Evolutionary conservation across 352 stramenopile genomes (phyloP).

Genomic region (Phytophthora capsici): DNA sequence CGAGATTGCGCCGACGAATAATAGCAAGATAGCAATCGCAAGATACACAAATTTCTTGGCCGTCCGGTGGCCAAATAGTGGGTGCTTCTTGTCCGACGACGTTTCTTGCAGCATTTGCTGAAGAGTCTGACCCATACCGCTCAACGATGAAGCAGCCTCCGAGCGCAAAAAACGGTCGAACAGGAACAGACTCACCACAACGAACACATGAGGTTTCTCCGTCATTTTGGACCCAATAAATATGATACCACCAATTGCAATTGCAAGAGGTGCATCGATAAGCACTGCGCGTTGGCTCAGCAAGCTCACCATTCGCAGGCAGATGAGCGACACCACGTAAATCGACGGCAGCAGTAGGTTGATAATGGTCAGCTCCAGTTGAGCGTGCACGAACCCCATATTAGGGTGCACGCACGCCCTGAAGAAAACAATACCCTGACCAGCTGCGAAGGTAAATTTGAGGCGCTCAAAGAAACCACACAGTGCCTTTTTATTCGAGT

Average conservation of each 20-base stretch:
- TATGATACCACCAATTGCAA: constrained; percentile 56
- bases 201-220: constrained; percentile 75
- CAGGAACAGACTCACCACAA: constrained; percentile 79
- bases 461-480: constrained; percentile 76
- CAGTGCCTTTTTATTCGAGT: constrained; percentile 72
- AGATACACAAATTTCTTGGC: constrained; percentile 76
- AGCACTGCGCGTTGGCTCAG: constrained; percentile 55
- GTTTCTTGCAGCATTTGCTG: constrained; percentile 76
- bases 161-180: constrained; percentile 76
- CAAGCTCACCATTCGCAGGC: constrained; percentile 73
- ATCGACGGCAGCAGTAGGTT: constrained; percentile 87
- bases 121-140: constrained; percentile 56
- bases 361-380: constrained; percentile 90
- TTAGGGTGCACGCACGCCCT: constrained; percentile 78
- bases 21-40: constrained; percentile 61
- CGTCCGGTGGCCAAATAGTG: constrained; percentile 57
- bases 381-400: constrained; percentile 89
- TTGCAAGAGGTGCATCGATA: constrained; percentile 60
- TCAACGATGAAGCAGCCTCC: constrained; percentile 53
- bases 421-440: constrained; percentile 82
- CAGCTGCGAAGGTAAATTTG: constrained; percentile 84
- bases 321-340: constrained; percentile 86
- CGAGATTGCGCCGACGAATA: constrained; percentile 74
- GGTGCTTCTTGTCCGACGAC: constrained; percentile 43
- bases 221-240: constrained; percentile 80